Evolutionary conservation across 768 basidiomycete genomes (phyloP).

Genomic region (Hortiboletus campestris): DNA sequence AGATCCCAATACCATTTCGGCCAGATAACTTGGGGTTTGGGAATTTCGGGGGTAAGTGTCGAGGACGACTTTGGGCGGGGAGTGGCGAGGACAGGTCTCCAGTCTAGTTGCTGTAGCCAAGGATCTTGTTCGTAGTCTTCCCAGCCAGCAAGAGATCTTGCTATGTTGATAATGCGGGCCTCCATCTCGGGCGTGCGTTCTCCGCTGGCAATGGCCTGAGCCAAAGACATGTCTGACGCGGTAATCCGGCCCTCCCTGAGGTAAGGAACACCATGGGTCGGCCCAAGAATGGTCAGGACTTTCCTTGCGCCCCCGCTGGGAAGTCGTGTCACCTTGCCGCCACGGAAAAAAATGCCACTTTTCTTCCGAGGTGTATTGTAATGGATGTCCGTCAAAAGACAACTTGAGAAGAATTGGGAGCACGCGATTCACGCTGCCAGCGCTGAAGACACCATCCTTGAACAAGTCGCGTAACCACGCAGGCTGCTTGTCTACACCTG

Average conservation of each 20-base stretch:
- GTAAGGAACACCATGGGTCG: slow-evolving; percentile 45
- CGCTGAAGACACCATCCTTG: slow-evolving; percentile 39
- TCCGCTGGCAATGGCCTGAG: slow-evolving; percentile 45
- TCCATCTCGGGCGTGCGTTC: slow-evolving; percentile 35
- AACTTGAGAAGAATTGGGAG: slow-evolving; percentile 69
- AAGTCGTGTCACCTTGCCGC: slow-evolving; percentile 36
- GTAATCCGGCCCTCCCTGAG: slow-evolving; percentile 44
- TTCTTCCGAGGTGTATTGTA: slow-evolving; percentile 51
- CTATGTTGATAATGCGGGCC: slow-evolving; percentile 41
- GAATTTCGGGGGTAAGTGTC: slow-evolving; percentile 15
- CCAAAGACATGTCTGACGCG: slow-evolving; percentile 43
- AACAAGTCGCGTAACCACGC: slow-evolving; percentile 57
- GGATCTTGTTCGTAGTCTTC: slow-evolving; percentile 38
- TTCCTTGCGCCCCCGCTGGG: slow-evolving; percentile 44
- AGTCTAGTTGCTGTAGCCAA: slow-evolving; percentile 68
- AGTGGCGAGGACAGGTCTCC: slow-evolving; percentile 41
- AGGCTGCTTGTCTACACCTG: slow-evolving; percentile 34
- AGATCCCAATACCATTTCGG: slow-evolving; percentile 98
- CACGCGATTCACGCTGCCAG: slow-evolving; percentile 41
- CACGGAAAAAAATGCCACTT: slow-evolving; percentile 65
- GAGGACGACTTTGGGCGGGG: background rate
- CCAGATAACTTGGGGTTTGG: slow-evolving; percentile 61
- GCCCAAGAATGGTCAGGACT: slow-evolving; percentile 43
- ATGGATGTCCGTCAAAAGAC: slow-evolving; percentile 57
- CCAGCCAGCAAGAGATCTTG: slow-evolving; percentile 33